Base-by-base conservation (phyloP, 257 asterid genomes). In the Haberlea rhodopensis region DNA sequence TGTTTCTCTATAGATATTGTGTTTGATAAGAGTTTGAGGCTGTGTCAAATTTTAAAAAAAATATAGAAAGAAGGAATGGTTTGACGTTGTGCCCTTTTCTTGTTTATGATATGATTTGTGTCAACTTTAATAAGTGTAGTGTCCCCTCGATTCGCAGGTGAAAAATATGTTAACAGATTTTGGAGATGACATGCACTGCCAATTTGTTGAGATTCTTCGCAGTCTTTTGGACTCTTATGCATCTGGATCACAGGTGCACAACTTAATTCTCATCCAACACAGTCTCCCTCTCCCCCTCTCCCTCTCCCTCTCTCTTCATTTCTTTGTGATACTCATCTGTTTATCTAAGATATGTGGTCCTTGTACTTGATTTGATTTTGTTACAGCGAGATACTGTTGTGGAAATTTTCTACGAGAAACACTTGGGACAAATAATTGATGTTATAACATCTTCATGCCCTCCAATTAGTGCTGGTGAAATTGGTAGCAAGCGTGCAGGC, bases 131-230 rank as follows among this genome's bases (percentile, higher is more conserved):
- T 70, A 55, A 53, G 28, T 27, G 25, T 46, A 18, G 20, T 43
- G 20, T 43, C 11, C 40, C 68, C 62, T 64, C 54, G 18, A 57
- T 79, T 77, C 79, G 61, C 85, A 94, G 99, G 97, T 94, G 65
- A 86, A 83, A 59, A 88, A 90, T 67, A 83, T 90, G 97, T 79
- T 90, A 29, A 78, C 91, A 68, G 99, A 94, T 82, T 94, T 81
- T 71, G 96, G 87, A 67, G 91, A 90, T 73, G 95, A 88, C 63
- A 90, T 90, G 99, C 99, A 90, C 71, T 90, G 97, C 77, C 99
- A 94, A 54, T 94, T 90, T 81, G 82, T 90, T 77, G 97, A 94
- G 81, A 84, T 90, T 78, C 80, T 94, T 70, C 97, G 96, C 76
- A 94, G 82, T 82, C 97, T 94, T 70, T 74, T 94, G 81, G 99